Evolutionary conservation across 768 basidiomycete species (phyloP).

Genomic region (Pleurotus pulmonarius): DNA sequence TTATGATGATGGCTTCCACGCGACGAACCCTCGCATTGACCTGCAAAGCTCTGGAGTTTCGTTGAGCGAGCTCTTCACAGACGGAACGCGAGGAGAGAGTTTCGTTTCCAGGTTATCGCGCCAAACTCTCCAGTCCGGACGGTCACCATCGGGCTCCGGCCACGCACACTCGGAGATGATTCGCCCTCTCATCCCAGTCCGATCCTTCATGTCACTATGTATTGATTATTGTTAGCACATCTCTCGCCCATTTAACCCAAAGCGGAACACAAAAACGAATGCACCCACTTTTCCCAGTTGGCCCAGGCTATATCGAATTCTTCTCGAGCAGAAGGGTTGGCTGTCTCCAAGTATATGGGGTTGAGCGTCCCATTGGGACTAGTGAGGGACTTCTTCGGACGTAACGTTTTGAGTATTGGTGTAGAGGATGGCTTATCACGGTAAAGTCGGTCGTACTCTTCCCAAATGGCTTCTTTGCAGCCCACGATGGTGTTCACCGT

Average conservation of each 20-base stretch:
- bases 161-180: constrained; percentile 47
- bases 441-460: constrained; percentile 53
- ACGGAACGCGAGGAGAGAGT: neutral
- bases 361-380: constrained; percentile 16
- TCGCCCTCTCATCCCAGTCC: constrained; percentile 54
- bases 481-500: constrained; percentile 51
- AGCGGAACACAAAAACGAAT: neutral
- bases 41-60: constrained; percentile 32
- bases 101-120: constrained; percentile 32
- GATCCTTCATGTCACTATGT: constrained; percentile 71
- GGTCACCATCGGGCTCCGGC: constrained; percentile 44
- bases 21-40: constrained; percentile 54
- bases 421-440: constrained; percentile 28
- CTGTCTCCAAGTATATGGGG: constrained; percentile 10
- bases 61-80: constrained; percentile 8
- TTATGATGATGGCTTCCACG: constrained; percentile 32
- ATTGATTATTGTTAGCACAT: constrained; percentile 4
- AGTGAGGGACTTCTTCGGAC: constrained; percentile 10
- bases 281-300: constrained; percentile 61
- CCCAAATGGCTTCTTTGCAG: constrained; percentile 71
- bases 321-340: constrained; percentile 36
- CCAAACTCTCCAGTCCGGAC: constrained; percentile 54
- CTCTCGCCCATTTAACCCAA: neutral
- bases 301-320: constrained; percentile 66
- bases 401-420: constrained; percentile 31